Base-by-base conservation (phyloP, 2,329 filamentous ascomycete genomes). In the Fusarium mangiferae region DNA sequence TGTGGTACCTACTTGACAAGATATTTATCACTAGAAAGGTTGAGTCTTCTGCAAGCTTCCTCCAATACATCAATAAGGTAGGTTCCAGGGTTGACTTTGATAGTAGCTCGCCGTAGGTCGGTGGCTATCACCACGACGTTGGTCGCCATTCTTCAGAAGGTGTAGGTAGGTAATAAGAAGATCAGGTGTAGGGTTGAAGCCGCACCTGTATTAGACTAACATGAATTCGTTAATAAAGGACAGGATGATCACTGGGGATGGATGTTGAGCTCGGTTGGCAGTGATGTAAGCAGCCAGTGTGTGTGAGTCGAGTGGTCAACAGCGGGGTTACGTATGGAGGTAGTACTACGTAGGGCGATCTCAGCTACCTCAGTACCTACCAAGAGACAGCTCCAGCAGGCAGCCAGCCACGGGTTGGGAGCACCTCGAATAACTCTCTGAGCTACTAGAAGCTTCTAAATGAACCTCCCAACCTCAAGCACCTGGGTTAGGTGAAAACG, bases 121-220 rank as follows among this genome's bases (percentile, higher is more conserved):
- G 92, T 90, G 81, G 96, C 92, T 74, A 98, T 91, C 60, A 98
- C 94, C 77, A 95, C 92, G 66, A 98, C 94, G 81, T 96, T 93
- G 60, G 95, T 93, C 75, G 94, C 90, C 94, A 98, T 98, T 39
- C 36, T 62, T 45, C 63, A 57, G 38, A 65, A 55, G 14, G 49
- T 51, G 17, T 41, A 24, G 39, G 41, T 41, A 24, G 39, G 38
- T 55, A 22, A 12, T 24, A 33, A 35, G n/a, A 60, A 33, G 42
- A 59, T 57, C 41, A 15, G 26, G 41, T 52, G 18, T 62, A 41
- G 20, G 30, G 17, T 30, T 48, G 20, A 30, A 44, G 28, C 52
- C 35, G 51, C 38, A 20, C 26, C 39, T 39, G 35, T 36, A 42
- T 36, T 36, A 48, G 30, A 38, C 30, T 38, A 42, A 55, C 12